A percentile compares a stretch with the other conserved stretches of the same genome.
These are phyloP conservation scores for Litsea cubeba DNA, from an alignment of 164 flowering plant genomes.

Conservation along the genomic window DNA sequence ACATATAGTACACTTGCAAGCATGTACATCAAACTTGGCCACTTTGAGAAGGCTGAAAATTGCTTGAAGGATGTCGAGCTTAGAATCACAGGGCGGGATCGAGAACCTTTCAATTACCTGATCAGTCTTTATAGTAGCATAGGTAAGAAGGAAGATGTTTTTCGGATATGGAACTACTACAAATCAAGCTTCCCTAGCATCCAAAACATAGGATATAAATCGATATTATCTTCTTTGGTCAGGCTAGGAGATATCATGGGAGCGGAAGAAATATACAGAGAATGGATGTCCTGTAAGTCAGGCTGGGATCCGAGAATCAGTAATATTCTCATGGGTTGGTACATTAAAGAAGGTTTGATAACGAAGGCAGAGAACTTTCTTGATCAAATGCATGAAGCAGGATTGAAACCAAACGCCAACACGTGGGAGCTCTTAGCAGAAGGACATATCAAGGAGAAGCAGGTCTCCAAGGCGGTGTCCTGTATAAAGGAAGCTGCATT, in stretches of 20 bases:
- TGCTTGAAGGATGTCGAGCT: constrained; percentile 62
- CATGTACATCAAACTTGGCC: constrained; percentile 57
- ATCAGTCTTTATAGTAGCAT: constrained; percentile 64
- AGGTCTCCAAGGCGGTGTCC: constrained; percentile 53
- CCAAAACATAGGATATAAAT: constrained; percentile 69
- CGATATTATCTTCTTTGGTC: constrained; percentile 57
- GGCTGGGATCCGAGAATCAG: constrained; percentile 62
- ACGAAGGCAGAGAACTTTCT: constrained; percentile 52
- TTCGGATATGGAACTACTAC: constrained; percentile 69
- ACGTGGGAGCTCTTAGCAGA: constrained; percentile 81
- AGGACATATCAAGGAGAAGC: constrained; percentile 42
- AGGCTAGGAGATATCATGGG: constrained; percentile 62
- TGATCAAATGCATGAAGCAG: constrained; percentile 46
- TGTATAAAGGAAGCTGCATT: constrained; percentile 58
- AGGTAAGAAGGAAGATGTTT: constrained; percentile 63
- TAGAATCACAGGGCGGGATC: constrained; percentile 61
- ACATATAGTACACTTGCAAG: constrained; percentile 86
- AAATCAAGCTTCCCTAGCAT: constrained; percentile 55
- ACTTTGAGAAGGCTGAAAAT: constrained; percentile 55
- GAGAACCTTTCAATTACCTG: constrained; percentile 72
- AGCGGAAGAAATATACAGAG: constrained; percentile 62
- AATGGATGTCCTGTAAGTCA: constrained; percentile 58
- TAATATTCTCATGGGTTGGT: constrained; percentile 57
- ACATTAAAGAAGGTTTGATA: constrained; percentile 49
- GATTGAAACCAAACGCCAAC: constrained; percentile 63